Base-by-base conservation (phyloP, 73 alveolate species). In the Tetrahymena elliotti region DNA sequence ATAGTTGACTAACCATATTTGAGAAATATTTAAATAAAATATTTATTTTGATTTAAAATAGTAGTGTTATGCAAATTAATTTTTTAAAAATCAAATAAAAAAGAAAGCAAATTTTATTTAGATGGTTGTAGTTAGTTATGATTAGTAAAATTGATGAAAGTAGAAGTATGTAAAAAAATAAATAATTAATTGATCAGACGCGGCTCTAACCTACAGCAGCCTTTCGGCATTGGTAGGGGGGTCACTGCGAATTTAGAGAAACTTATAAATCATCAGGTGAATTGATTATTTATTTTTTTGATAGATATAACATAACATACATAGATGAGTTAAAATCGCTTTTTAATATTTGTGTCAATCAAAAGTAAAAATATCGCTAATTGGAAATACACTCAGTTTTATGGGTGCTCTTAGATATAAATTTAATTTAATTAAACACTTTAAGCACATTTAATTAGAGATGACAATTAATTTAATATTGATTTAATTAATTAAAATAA, bases 181-280 rank as follows among this genome's bases (percentile, higher is more conserved):
- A 68, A 24, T 68, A 24, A 68, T 68, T 68, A 24, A 68, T 68
- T 68, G 88, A 68, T 68, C 88, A 68, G 88, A 68, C 88, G 33
- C 88, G 88, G 88, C 88, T 68, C 88, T 68, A 68, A 68, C 88
- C 88, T 68, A 68, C 88, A 68, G 88, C 88, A 53, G 38, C 88
- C 88, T 68, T 68, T 68, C 88, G 88, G 88, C 37, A 68, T n/a
- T 68, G 38, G 88, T 68, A 68, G 88, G 88, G 88, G 88, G 88
- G 88, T 68, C 88, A 68, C 88, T 68, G 88, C 88, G 88, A 68
- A 68, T 68, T 68, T 68, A 68, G 88, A 68, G 88, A 68, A 68
- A 68, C 88, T 68, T 22, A 68, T 68, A 22, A 68, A 68, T 68
- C 88, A 68, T 68, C 88, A 68, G 88, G 24, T 68, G 88, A 68